phyloP scores from a whole-genome alignment of 345 rosid species.

The Abelmoschus esculentus region DNA sequence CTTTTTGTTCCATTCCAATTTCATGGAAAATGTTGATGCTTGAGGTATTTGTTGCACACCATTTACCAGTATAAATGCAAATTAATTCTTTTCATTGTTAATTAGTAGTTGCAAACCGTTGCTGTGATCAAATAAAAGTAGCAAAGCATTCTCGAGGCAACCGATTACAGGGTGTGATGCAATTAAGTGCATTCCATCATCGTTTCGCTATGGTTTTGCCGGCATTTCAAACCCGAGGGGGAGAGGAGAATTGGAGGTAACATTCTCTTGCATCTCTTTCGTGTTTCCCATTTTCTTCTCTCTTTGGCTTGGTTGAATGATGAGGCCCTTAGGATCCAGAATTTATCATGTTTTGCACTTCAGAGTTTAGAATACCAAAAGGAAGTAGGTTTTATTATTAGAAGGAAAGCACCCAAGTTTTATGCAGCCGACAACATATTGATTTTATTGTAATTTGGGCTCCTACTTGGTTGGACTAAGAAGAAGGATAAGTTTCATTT shows the following conservation, averaged over 20 bases:
- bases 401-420: too few relatives aligned
- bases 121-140: neutral
- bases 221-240: neutral
- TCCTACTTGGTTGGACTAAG: too few relatives aligned
- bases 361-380: too few relatives aligned
- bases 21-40: constrained; percentile 5
- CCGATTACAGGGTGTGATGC: neutral
- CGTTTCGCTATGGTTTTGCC: neutral
- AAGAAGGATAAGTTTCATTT: too few relatives aligned
- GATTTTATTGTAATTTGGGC: too few relatives aligned
- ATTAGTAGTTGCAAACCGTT: neutral
- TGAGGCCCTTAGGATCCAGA: too few relatives aligned
- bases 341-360: too few relatives aligned
- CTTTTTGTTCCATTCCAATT: neutral
- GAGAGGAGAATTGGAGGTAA: neutral
- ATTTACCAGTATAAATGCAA: constrained; percentile 4
- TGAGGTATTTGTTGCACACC: neutral
- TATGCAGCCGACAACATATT: too few relatives aligned
- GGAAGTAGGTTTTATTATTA: too few relatives aligned
- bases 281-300: too few relatives aligned
- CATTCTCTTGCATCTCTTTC: neutral
- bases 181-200: neutral
- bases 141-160: neutral
- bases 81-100: neutral
- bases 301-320: too few relatives aligned